Percentiles rank a stretch among this genome's conserved stretches.
phyloP scores from a whole-genome alignment of 257 asterid genomes.

The Solanum clarkiae region DNA sequence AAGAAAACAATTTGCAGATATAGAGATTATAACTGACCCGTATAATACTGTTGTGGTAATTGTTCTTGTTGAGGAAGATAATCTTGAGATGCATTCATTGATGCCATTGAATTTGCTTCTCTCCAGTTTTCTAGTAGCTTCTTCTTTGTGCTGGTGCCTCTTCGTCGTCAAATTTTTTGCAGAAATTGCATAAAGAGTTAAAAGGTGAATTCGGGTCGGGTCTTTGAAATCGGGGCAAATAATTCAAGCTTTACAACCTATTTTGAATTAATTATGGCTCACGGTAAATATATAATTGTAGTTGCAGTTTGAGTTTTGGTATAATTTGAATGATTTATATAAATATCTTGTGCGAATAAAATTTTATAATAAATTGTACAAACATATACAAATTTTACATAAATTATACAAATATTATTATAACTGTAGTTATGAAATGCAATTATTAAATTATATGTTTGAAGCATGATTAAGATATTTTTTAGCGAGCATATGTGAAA shows the following conservation, averaged over 20 bases:
- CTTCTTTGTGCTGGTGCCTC: not conserved
- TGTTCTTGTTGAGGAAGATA: not conserved
- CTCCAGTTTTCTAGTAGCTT: not conserved
- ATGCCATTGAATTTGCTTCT: not conserved
- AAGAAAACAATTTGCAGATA: not conserved
- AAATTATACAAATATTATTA: too few relatives aligned
- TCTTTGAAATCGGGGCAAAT: not conserved
- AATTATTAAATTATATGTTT: too few relatives aligned
- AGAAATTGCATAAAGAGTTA: not conserved
- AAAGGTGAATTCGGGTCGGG: not conserved
- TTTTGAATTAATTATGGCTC: too few relatives aligned
- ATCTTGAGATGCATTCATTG: not conserved
- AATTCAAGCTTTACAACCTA: not conserved
- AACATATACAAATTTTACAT: too few relatives aligned
- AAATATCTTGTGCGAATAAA: too few relatives aligned
- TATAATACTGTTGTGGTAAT: not conserved
- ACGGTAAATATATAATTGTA: too few relatives aligned
- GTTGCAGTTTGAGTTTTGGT: too few relatives aligned
- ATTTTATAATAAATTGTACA: too few relatives aligned
- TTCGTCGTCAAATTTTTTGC: not conserved
- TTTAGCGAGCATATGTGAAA: too few relatives aligned
- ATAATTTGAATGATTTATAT: too few relatives aligned
- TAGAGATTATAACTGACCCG: not conserved
- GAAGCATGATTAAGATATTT: too few relatives aligned
- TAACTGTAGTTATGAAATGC: too few relatives aligned